These are phyloP conservation scores for Coemansia pectinata DNA, from an alignment of 192 early-diverging fungal genomes.

Conservation along the genomic window DNA sequence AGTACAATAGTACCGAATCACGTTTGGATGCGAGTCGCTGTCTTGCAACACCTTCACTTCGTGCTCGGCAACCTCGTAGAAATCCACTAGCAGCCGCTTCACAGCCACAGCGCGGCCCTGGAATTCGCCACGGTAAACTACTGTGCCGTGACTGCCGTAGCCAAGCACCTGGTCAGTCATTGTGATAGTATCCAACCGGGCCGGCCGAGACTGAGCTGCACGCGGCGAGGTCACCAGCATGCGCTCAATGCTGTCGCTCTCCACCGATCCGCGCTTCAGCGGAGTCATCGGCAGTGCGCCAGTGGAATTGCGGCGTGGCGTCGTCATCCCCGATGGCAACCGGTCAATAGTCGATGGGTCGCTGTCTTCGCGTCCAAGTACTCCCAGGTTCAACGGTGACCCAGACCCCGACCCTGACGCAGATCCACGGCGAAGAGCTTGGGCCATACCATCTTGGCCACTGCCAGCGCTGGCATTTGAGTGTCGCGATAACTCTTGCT, in stretches of 20 bases:
- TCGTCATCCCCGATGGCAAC: conserved; percentile 24
- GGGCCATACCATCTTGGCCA: conserved; percentile 1
- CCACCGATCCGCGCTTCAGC: conserved; percentile 20
- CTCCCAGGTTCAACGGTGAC: conserved; percentile 17
- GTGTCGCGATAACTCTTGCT: conserved; percentile 16
- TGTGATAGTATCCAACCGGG: conserved; percentile 57
- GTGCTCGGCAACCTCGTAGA: conserved; percentile 94
- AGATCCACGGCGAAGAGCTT: conserved; percentile 24
- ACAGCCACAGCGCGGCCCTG: conserved; percentile 91
- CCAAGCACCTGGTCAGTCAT: conserved; percentile 70
- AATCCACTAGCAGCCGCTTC: conserved; percentile 90
- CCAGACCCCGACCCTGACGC: conserved; percentile 18
- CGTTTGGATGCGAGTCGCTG: conserved; percentile 94
- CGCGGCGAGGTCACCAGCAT: conserved; percentile 10
- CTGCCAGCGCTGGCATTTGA: conserved; percentile 18
- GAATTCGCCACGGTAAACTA: conserved; percentile 93
- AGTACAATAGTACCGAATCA: conserved; percentile 91
- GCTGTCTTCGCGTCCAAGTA: conserved; percentile 35
- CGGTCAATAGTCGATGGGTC: conserved; percentile 45
- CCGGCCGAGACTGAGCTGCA: conserved; percentile 16
- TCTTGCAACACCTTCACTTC: conserved; percentile 92
- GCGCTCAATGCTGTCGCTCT: conserved; percentile 19
- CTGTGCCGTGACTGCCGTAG: conserved; percentile 95
- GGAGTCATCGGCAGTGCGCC: conserved; percentile 42
- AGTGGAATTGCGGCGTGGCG: conserved; percentile 51